Percentiles rank a stretch among this genome's conserved stretches.
These are phyloP conservation scores for Epipyxis sp. DNA, from an alignment of 108 stramenopile species.

Conservation along the genomic window DNA sequence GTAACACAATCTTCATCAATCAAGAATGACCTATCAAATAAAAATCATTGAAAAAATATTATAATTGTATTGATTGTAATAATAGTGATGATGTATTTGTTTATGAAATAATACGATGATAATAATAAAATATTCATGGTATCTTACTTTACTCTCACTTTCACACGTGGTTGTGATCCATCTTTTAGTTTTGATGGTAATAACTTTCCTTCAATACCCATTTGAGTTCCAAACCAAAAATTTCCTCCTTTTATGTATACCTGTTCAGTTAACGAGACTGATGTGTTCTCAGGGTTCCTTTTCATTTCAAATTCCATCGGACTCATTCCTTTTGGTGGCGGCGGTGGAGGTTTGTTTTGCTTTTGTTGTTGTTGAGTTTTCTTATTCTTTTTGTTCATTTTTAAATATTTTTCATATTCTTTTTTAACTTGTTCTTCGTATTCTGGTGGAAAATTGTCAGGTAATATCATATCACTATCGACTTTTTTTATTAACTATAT, in stretches of 20 bases:
- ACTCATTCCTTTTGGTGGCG: neutral
- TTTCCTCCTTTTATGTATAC: slow-evolving; percentile 6
- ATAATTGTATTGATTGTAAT: neutral
- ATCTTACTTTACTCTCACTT: slow-evolving; percentile 38
- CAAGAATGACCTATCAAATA: slow-evolving; percentile 29
- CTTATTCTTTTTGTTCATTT: slow-evolving; percentile 10
- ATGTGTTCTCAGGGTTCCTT: neutral
- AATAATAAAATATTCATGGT: neutral
- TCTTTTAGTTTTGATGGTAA: slow-evolving; percentile 11
- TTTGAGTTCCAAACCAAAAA: neutral
- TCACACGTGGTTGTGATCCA: slow-evolving; percentile 35
- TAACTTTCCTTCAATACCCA: neutral
- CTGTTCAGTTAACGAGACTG: neutral
- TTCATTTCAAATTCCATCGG: neutral
- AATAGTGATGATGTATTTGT: neutral
- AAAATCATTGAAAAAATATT: neutral
- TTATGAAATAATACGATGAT: neutral
- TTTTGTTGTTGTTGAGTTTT: slow-evolving; percentile 30
- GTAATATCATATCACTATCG: slow-evolving; percentile 59
- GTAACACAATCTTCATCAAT: slow-evolving; percentile 46
- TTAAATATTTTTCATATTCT: slow-evolving; percentile 32
- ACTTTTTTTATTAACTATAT: no score
- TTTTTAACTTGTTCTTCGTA: slow-evolving; percentile 81
- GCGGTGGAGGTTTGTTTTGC: neutral
- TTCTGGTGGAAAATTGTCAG: slow-evolving; percentile 93